These are phyloP conservation scores for Ambrosia trifida DNA, from an alignment of 129 eudicot genomes.

Conservation along the genomic window DNA sequence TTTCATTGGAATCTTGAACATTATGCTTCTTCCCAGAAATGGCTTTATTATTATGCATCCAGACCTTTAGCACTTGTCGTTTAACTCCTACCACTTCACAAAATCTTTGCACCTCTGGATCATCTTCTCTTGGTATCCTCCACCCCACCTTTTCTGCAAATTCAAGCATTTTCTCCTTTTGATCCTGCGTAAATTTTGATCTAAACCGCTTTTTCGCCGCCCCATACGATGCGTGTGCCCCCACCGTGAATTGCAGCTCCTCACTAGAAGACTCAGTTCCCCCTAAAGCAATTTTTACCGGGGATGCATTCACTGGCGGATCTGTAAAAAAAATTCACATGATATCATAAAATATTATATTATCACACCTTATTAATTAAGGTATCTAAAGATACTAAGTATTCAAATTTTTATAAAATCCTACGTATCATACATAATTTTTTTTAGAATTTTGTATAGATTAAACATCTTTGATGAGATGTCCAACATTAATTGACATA, in stretches of 20 bases:
- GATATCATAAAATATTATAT: background rate
- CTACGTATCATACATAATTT: too few species aligned
- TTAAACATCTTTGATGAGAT: background rate
- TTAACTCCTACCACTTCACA: conserved; percentile 71
- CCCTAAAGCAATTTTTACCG: conserved; percentile 52
- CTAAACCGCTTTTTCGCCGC: conserved; percentile 57
- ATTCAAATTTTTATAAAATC: background rate
- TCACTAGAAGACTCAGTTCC: conserved; percentile 77
- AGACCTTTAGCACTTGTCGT: conserved; percentile 84
- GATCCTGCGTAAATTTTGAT: conserved; percentile 75
- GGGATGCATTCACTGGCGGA: conserved; percentile 27
- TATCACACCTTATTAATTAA: background rate
- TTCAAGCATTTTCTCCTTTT: conserved; percentile 83
- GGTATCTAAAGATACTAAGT: background rate
- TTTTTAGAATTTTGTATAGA: too few species aligned
- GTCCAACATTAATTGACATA: too few species aligned
- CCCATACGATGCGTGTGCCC: conserved; percentile 34
- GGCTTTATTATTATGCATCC: conserved; percentile 93
- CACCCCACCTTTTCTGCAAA: conserved; percentile 86
- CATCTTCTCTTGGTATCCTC: conserved; percentile 91
- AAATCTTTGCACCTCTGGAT: conserved; percentile 78
- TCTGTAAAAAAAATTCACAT: background rate
- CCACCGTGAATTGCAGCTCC: conserved; percentile 53
- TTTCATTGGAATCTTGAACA: conserved; percentile 43
- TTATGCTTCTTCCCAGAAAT: conserved; percentile 51